Conservation (phyloP, 116 monocot genomes). For the Trichopus zeylanicus region DNA sequence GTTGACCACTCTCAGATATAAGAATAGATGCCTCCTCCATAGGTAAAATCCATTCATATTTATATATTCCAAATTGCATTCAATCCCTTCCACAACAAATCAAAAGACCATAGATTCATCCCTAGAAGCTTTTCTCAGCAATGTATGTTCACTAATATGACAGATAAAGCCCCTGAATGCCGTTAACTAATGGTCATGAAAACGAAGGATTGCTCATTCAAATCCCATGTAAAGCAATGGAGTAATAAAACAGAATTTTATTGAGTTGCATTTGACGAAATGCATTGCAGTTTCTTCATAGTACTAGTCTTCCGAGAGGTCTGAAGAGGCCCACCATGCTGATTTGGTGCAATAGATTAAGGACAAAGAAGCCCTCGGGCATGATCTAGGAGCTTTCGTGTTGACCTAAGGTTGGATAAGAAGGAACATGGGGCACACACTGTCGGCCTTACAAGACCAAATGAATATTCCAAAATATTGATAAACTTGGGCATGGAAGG, state of each 20-base stretch:
- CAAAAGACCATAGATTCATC: neutral
- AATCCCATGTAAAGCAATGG: no score
- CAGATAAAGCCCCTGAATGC: no score
- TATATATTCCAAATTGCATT: neutral
- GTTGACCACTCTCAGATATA: no score
- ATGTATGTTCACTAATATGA: no score
- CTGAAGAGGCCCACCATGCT: neutral
- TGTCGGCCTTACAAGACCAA: constrained; percentile 2
- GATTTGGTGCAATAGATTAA: neutral
- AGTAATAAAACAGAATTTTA: no score
- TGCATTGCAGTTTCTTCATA: no score
- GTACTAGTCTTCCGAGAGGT: neutral
- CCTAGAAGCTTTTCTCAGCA: neutral
- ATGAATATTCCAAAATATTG: constrained; percentile 12
- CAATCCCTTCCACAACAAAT: neutral
- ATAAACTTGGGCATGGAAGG: no score
- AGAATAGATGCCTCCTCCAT: no score
- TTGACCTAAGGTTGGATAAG: constrained; percentile 21
- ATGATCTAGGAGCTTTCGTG: constrained; percentile 1
- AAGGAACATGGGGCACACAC: constrained; percentile 10
- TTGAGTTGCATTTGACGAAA: no score
- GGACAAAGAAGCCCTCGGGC: neutral
- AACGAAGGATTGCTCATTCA: no score
- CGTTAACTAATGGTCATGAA: no score
- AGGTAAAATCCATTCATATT: neutral